These are phyloP conservation scores for Epichloe coenophiala DNA, from an alignment of 2,329 filamentous ascomycete species.

Conservation along the genomic window DNA sequence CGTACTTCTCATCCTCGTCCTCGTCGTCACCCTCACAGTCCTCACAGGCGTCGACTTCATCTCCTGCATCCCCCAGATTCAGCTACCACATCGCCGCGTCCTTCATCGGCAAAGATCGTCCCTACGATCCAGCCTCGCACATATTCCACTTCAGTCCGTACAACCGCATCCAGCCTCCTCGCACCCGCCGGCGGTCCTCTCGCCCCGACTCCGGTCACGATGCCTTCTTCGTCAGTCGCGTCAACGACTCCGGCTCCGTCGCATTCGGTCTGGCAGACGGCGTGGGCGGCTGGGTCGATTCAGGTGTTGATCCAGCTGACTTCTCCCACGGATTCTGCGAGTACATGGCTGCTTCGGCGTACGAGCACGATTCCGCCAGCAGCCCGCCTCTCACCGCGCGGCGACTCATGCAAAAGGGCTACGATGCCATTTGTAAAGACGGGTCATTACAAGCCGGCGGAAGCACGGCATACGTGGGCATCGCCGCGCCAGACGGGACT, in stretches of 20 bases:
- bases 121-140: constrained; percentile 54
- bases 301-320: constrained; percentile 83
- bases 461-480: constrained; percentile 81
- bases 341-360: constrained; percentile 73
- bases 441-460: constrained; percentile 65
- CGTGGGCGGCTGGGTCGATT: constrained; percentile 89
- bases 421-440: constrained; percentile 69
- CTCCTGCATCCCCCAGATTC: constrained; percentile 27
- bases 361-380: constrained; percentile 34
- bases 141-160: constrained; percentile 60
- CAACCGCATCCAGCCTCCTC: constrained; percentile 40
- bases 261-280: constrained; percentile 88
- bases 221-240: constrained; percentile 79
- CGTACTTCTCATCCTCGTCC: constrained; percentile 5
- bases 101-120: constrained; percentile 58
- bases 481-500: constrained; percentile 57
- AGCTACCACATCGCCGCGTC: constrained; percentile 62
- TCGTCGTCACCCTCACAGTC: constrained; percentile 3
- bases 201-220: constrained; percentile 81
- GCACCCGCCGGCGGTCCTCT: constrained; percentile 18
- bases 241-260: constrained; percentile 59
- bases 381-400: constrained; percentile 41
- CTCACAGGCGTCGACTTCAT: constrained; percentile 9
- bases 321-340: constrained; percentile 90
- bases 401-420: constrained; percentile 67